Evolutionary conservation across 2,329 filamentous ascomycete genomes (phyloP).

Genomic region (Paraphoma sp.): DNA sequence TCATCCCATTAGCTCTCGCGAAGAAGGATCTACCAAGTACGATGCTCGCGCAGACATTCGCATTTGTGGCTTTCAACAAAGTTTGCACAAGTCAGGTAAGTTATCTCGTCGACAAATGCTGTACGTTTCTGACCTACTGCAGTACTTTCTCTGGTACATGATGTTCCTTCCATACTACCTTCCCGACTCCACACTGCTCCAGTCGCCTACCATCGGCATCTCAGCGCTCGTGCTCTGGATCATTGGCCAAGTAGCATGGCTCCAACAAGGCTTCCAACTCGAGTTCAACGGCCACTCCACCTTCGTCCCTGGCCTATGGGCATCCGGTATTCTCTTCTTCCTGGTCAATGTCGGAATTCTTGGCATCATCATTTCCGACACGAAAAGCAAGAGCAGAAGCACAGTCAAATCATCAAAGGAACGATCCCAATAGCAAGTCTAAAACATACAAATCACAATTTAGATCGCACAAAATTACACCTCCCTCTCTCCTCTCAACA

Average conservation of each 20-base stretch:
- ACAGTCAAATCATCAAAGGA: constrained; percentile 4
- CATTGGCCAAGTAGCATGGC: constrained; percentile 66
- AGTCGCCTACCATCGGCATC: constrained; percentile 66
- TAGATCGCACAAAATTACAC: not conserved
- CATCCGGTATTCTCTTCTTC: constrained; percentile 80
- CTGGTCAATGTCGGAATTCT: constrained; percentile 86
- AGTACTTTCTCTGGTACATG: constrained; percentile 99
- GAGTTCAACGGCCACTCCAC: constrained; percentile 75
- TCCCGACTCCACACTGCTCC: constrained; percentile 75
- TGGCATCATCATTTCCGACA: constrained; percentile 77
- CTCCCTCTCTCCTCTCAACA: constrained; percentile 48
- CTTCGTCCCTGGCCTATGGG: constrained; percentile 85
- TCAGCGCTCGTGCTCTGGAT: constrained; percentile 76
- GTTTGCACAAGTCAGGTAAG: constrained; percentile 95
- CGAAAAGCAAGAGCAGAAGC: constrained; percentile 15
- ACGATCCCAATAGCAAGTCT: not conserved
- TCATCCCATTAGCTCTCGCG: constrained; percentile 77
- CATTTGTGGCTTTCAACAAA: constrained; percentile 98
- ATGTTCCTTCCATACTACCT: constrained; percentile 92
- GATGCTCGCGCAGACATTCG: constrained; percentile 95
- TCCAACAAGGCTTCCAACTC: constrained; percentile 58
- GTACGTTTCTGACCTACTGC: constrained; percentile 2
- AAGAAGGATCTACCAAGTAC: constrained; percentile 81
- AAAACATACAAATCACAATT: not conserved
- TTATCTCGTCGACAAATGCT: constrained; percentile 3